Evolutionary conservation across 345 rosid genomes (phyloP), one percentile per base, ranked within the genome.

Genomic region (Citrus reticulata): DNA sequence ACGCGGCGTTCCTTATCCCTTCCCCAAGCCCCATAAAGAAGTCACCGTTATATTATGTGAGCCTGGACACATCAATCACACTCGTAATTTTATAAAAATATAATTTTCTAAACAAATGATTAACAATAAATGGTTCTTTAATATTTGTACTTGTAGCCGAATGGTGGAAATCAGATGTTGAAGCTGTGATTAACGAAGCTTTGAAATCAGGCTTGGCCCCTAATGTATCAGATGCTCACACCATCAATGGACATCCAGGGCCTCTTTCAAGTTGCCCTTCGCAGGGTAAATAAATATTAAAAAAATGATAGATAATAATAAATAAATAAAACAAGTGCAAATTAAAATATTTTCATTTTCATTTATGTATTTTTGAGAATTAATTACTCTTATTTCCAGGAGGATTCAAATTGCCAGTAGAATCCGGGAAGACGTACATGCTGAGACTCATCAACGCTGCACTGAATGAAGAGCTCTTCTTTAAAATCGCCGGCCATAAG

Each of bases 81-180:
- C 51, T 46, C 51, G 1, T 46, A 46, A 46, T 46, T 46, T 46
- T 13, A 46, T 1, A 46, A 46, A 13, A 46, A 46, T 46, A 46
- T 46, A 46, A 46, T 11, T 13, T 46, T 46, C 51, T 1, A 46
- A 13, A 46, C 4, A 46, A 11, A 46, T 13, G 17, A 46, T 46
- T 46, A 61, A 27, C 13, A 61, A 29, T 63, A 39, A 37, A 62
- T 13, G 7, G 37, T 69, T 32, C 17, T 8, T 64, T 46, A 46
- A 46, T 1, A 13, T 49, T 9, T 39, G 13, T 20, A 0, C 9
- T 0, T 71, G 59, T 46, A 91, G 98, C 90, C 83, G 99, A 95
- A 73, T 95, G 99, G 99, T 95, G 99, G 99, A 93, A 92, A 84
- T 93, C 98, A 1, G 97, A 95, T 59, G 90, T 89, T 51, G 97